These are phyloP conservation scores for Chlamydomonas schloesseri DNA, from an alignment of 139 green algal species.

Conservation along the genomic window DNA sequence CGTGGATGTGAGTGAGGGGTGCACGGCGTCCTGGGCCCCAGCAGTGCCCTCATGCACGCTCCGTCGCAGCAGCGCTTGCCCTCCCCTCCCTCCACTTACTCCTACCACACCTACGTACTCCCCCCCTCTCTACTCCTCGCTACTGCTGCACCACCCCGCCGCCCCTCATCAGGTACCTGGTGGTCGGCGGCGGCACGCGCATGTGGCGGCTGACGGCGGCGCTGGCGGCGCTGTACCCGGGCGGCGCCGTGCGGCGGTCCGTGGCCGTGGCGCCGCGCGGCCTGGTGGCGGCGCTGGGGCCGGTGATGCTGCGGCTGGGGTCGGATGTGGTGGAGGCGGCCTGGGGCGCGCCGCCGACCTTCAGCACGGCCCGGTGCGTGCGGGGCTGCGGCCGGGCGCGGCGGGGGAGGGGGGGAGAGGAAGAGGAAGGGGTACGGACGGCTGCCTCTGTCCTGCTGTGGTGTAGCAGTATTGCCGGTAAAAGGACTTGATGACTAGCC, in stretches of 20 bases:
- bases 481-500: no score
- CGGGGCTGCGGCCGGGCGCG: no score
- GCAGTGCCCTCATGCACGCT: no score
- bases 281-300: conserved; percentile 2
- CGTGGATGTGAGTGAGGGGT: no score
- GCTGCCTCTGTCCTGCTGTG: no score
- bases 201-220: conserved; percentile 8
- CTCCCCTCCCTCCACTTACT: no score
- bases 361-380: not conserved
- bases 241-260: not conserved
- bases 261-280: not conserved
- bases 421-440: no score
- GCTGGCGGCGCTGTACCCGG: conserved; percentile 14
- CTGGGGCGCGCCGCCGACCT: not conserved
- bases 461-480: no score
- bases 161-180: conserved; percentile 9
- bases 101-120: not conserved
- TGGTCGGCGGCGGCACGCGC: not conserved
- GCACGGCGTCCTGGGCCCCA: no score
- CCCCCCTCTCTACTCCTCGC: not conserved
- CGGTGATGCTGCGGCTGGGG: not conserved
- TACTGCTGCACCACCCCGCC: not conserved
- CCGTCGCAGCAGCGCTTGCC: no score
- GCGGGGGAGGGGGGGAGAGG: not conserved
- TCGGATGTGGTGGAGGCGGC: not conserved